phyloP scores from a whole-genome alignment of 2,329 filamentous ascomycete species.

The Parascedosporium putredinis region DNA sequence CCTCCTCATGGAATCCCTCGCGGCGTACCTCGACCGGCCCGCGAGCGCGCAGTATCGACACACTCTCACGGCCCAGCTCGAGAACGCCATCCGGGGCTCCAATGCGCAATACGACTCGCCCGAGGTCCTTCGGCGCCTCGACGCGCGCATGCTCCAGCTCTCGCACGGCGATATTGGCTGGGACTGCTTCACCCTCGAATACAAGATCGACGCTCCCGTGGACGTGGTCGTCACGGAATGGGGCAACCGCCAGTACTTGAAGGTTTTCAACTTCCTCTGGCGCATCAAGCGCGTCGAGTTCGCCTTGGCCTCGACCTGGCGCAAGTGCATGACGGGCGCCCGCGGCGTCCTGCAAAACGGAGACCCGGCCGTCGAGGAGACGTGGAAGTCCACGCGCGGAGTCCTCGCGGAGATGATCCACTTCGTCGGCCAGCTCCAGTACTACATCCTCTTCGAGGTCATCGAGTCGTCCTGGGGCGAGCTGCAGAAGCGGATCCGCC shows the following conservation, averaged over 20 bases:
- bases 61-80: conserved; percentile 91
- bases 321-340: conserved; percentile 89
- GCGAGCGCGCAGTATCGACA: conserved; percentile 96
- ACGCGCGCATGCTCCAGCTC: conserved; percentile 96
- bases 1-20: conserved; percentile 89
- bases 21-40: conserved; percentile 83
- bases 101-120: conserved; percentile 93
- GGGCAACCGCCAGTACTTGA: conserved; percentile 91
- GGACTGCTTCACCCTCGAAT: conserved; percentile 98
- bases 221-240: conserved; percentile 96
- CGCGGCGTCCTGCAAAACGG: conserved; percentile 78
- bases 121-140: conserved; percentile 81
- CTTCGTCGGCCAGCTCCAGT: conserved; percentile 92
- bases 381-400: conserved; percentile 86
- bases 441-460: conserved; percentile 97
- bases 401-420: conserved; percentile 96
- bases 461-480: conserved; percentile 95
- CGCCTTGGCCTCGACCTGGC: conserved; percentile 80
- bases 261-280: conserved; percentile 99
- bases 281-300: conserved; percentile 97
- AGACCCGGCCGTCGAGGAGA: conserved; percentile 55
- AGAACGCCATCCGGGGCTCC: conserved; percentile 92
- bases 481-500: conserved; percentile 70
- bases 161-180: conserved; percentile 96
- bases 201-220: conserved; percentile 92